These are phyloP conservation scores for Zygotorulaspora sp. DNA, from an alignment of 805 yeast species.

Conservation along the genomic window DNA sequence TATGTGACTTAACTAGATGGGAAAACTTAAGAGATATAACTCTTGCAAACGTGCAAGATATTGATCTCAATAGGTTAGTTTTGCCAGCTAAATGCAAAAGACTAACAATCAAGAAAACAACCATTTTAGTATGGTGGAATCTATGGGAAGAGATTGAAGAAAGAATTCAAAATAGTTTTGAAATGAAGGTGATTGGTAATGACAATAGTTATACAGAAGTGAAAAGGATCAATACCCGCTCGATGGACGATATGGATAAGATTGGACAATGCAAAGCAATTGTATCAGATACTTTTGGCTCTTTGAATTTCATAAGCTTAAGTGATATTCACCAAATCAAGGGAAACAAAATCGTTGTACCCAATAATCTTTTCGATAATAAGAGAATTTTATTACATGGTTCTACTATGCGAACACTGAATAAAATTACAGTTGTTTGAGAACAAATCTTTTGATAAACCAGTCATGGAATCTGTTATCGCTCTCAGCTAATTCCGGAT, in stretches of 20 bases:
- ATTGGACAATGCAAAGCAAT: slow-evolving; percentile 6
- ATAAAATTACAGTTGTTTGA: slow-evolving; percentile 18
- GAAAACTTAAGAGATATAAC: slow-evolving; percentile 23
- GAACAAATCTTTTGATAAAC: slow-evolving; percentile 59
- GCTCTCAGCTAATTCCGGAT: slow-evolving; percentile 59
- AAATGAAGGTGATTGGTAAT: neutral
- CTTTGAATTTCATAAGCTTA: slow-evolving; percentile 17
- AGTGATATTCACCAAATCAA: slow-evolving; percentile 10
- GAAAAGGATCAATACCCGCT: slow-evolving; percentile 4
- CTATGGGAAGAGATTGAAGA: slow-evolving; percentile 8
- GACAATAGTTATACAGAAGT: slow-evolving; percentile 1
- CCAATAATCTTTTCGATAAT: slow-evolving; percentile 19
- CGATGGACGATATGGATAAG: slow-evolving; percentile 7
- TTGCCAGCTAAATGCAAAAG: slow-evolving; percentile 24
- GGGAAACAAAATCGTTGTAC: slow-evolving; percentile 16
- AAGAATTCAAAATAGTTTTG: slow-evolving; percentile 2
- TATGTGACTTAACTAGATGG: slow-evolving; percentile 31
- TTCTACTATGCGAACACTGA: slow-evolving; percentile 1
- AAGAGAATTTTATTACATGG: slow-evolving; percentile 13
- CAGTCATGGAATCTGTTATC: slow-evolving; percentile 64
- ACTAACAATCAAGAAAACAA: slow-evolving; percentile 16
- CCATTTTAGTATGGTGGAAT: slow-evolving; percentile 29
- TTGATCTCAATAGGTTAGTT: slow-evolving; percentile 26
- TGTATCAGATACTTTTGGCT: slow-evolving; percentile 8
- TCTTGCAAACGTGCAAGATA: slow-evolving; percentile 13